A percentile compares a stretch with the other conserved stretches of the same genome.
Evolutionary conservation across 192 early-diverging fungal genomes (phyloP).

Genomic region (Haplosporangium gracile): DNA sequence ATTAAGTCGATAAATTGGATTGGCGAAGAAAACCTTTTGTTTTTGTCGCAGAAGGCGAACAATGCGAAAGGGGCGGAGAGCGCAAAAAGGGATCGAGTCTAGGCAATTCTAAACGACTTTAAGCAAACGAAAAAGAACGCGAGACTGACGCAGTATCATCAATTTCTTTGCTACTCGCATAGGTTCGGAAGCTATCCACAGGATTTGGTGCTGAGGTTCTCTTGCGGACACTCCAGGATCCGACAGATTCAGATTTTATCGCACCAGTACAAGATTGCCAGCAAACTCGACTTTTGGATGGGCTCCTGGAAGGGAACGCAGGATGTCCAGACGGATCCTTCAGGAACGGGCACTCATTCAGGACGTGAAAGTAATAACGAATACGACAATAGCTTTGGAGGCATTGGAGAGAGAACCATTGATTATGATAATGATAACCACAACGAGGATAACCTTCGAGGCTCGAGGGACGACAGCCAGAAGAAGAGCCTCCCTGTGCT

Average conservation of each 20-base stretch:
- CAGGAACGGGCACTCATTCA: conserved; percentile 9
- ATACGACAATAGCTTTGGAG: not conserved
- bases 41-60: not conserved
- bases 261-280: conserved; percentile 86
- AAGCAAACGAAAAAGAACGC: not conserved
- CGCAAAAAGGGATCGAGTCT: not conserved
- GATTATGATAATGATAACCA: conserved; percentile 16
- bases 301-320: conserved; percentile 59
- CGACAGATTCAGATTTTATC: conserved; percentile 77
- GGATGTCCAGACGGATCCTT: conserved; percentile 29
- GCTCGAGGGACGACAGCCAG: conserved; percentile 3
- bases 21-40: not conserved
- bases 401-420: not conserved
- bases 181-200: conserved; percentile 83
- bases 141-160: not conserved
- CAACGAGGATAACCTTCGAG: conserved; percentile 24
- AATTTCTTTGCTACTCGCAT: not conserved
- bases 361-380: conserved; percentile 6
- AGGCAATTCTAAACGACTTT: not conserved
- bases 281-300: conserved; percentile 78
- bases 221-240: conserved; percentile 67
- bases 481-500: conserved; percentile 42
- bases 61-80: not conserved
- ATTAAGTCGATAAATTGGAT: not conserved
- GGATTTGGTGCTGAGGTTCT: conserved; percentile 70